Percentiles rank a stretch among this genome's conserved stretches.
These are phyloP conservation scores for Drechslerella coelobrocha DNA, from an alignment of 2,329 filamentous ascomycete species.

Conservation along the genomic window DNA sequence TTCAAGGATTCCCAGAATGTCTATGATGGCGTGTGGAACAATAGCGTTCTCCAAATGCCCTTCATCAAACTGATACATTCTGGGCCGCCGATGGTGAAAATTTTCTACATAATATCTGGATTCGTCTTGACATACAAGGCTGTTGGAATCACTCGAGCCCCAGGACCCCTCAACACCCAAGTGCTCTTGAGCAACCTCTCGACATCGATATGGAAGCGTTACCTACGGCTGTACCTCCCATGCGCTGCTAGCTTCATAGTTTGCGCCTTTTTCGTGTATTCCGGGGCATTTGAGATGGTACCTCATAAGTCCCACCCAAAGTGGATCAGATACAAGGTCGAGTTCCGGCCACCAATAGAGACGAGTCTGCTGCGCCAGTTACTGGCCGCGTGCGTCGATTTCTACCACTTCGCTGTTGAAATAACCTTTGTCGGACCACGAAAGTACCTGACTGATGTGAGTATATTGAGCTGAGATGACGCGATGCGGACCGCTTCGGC, in stretches of 20 bases:
- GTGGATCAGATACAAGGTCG: constrained; percentile 12
- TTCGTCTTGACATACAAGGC: constrained; percentile 27
- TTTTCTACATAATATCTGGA: constrained; percentile 34
- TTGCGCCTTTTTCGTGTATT: constrained; percentile 12
- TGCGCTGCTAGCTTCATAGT: constrained; percentile 24
- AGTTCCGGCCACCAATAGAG: constrained; percentile 22
- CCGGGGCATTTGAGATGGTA: constrained; percentile 9
- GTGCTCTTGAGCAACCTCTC: constrained; percentile 14
- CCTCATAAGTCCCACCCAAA: constrained; percentile 4
- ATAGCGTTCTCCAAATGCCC: constrained; percentile 9
- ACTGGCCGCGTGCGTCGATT: constrained; percentile 8
- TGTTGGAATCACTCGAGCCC: constrained; percentile 12
- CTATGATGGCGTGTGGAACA: constrained; percentile 17
- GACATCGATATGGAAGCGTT: constrained; percentile 32
- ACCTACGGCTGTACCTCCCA: constrained; percentile 19
- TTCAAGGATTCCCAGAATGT: neutral
- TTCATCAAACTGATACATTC: constrained; percentile 27
- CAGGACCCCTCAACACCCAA: constrained; percentile 5
- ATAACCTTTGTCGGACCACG: constrained; percentile 7
- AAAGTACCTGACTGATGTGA: constrained; percentile 19
- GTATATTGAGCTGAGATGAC: neutral
- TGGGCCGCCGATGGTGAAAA: constrained; percentile 31
- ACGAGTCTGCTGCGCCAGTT: constrained; percentile 5
- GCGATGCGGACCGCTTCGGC: too few relatives aligned
- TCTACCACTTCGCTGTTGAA: constrained; percentile 24